phyloP scores from a whole-genome alignment of 805 yeast species.

The Starmerella kuoi region DNA sequence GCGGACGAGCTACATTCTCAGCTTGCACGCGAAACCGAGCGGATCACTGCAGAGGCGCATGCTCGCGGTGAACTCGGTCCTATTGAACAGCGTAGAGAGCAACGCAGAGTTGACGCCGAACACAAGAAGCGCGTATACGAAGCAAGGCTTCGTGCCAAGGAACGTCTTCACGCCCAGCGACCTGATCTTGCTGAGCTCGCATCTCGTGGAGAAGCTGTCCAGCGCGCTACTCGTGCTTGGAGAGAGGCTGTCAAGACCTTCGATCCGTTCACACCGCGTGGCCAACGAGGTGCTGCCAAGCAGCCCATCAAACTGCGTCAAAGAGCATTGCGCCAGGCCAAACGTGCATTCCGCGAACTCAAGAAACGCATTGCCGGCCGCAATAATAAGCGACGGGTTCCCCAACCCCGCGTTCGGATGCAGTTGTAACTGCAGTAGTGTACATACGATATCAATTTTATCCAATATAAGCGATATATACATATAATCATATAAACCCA shows the following conservation, averaged over 20 bases:
- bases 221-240: slow-evolving; percentile 20
- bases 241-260: slow-evolving; percentile 19
- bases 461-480: too few relatives aligned
- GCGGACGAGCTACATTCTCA: slow-evolving; percentile 9
- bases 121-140: slow-evolving; percentile 6
- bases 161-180: slow-evolving; percentile 16
- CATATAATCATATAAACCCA: too few relatives aligned
- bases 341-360: slow-evolving; percentile 23
- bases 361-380: slow-evolving; percentile 22
- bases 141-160: slow-evolving; percentile 12
- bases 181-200: slow-evolving; percentile 22
- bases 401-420: slow-evolving; percentile 21
- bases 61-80: slow-evolving; percentile 17
- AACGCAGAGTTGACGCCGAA: slow-evolving; percentile 4
- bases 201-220: slow-evolving; percentile 17
- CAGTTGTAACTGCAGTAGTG: slow-evolving; percentile 25
- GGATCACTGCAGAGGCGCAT: slow-evolving; percentile 8
- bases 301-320: slow-evolving; percentile 24
- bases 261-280: slow-evolving; percentile 24
- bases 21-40: slow-evolving; percentile 2
- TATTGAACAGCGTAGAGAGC: slow-evolving; percentile 7
- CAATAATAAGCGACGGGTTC: slow-evolving; percentile 23
- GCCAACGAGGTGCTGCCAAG: slow-evolving; percentile 26
- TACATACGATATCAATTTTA: slow-evolving; percentile 7
- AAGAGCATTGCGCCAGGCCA: slow-evolving; percentile 23